Evolutionary conservation across 352 stramenopile genomes (phyloP).

Genomic region (Pythium sp.): DNA sequence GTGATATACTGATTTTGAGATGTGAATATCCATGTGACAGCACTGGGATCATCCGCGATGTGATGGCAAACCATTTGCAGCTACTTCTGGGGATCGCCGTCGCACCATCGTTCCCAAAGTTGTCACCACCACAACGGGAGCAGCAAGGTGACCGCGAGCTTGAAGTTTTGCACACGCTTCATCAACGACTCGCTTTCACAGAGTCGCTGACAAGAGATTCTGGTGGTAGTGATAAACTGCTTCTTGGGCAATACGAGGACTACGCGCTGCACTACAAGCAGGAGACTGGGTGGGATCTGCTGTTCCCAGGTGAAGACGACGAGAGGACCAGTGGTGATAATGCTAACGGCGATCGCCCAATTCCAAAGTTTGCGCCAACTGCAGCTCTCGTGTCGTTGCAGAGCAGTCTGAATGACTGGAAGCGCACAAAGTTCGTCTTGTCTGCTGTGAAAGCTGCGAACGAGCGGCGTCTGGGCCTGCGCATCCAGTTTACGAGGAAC

Average conservation of each 20-base stretch:
- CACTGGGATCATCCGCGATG: constrained; percentile 72
- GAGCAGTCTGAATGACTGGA: constrained; percentile 28
- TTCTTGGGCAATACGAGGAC: constrained; percentile 35
- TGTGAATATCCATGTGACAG: constrained; percentile 15
- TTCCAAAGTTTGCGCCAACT: constrained; percentile 24
- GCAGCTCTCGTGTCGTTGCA: constrained; percentile 33
- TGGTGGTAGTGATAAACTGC: neutral
- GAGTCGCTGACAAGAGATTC: constrained; percentile 12
- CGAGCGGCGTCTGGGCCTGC: constrained; percentile 21
- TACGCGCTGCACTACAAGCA: constrained; percentile 30
- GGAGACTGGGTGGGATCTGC: constrained; percentile 16
- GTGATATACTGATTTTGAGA: neutral
- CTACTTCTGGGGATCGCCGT: constrained; percentile 45
- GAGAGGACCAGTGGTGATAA: neutral
- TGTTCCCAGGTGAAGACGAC: neutral
- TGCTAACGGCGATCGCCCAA: neutral
- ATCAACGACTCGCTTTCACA: constrained; percentile 21
- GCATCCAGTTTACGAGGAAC: constrained; percentile 20
- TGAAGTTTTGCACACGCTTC: neutral
- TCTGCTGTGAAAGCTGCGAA: constrained; percentile 40
- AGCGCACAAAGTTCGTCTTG: constrained; percentile 32
- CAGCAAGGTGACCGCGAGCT: neutral
- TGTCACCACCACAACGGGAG: neutral
- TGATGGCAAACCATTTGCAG: constrained; percentile 83
- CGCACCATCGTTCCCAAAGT: constrained; percentile 26